Base-by-base conservation (phyloP, 73 alveolate genomes). In the Paramecium sexaurelia region DNA sequence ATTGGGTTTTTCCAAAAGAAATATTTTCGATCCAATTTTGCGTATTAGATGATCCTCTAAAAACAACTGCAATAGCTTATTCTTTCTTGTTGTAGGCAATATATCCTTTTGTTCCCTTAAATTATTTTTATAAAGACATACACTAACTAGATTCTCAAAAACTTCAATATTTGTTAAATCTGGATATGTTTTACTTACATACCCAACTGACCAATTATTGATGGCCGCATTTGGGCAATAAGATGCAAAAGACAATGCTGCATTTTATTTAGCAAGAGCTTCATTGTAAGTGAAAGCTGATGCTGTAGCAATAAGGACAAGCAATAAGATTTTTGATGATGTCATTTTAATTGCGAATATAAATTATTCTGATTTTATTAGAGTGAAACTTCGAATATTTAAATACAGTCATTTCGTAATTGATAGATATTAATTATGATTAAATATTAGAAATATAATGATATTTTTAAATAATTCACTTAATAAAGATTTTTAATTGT, bases 21-120 rank as follows among this genome's bases (percentile, higher is more conserved):
- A 78, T 40, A 45, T 78, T 27, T 24, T 24, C 36, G 0, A 88
- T 88, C 84, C 89, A 88, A 71, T 88, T 88, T 37, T 88, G 22
- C 2, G 71, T 88, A 19, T 88, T 88, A 22, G 82, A 39, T 15
- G 91, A 68, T 19, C 94, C 94, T 68, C 94, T 75, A 19, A 61
- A 88, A 41, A 82, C 94, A 41, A 88, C 91, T 1, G 51, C 56
- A 13, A 88, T 68, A 7, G 90, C 90, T 24, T n/a, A 41, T 40
- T 13, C 24, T 11, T 78, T 40, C 1, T 6, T 19, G 40, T 39
- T 41, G n/a, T 45, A 78, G 39, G 75, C 90, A 9, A 78, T 78
- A 27, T 78, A 78, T 78, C 90, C 90, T 71, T 37, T 71, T 35
- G 86, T 71, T 71, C 55, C 55, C 86, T 71, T 33, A 19, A 4